Base-by-base conservation (phyloP, 768 basidiomycete species). In the Roridomyces roridus region DNA sequence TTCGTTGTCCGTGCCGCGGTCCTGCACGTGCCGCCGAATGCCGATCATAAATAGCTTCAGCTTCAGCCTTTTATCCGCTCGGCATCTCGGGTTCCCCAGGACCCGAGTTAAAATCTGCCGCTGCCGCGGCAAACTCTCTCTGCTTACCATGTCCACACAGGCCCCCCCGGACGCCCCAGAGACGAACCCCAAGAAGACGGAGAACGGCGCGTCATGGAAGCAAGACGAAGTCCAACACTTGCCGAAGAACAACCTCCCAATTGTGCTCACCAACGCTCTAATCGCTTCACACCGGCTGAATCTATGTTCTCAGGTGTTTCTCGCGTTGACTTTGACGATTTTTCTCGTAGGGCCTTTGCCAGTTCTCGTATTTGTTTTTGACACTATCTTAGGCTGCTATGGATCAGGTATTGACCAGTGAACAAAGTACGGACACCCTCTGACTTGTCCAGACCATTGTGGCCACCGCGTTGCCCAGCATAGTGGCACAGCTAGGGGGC, bases 391-490 rank as follows among this genome's bases (percentile, higher is more conserved):
- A 62, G 58, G 82, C 84, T 8, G 85, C 85, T 5, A 72, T 88
- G 36, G 86, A 88, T 65, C 85, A 88, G 74, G 86, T 85, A 62
- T 11, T 26, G 39, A 7, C 4, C 21, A 3, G n/a, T 24, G 17
- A 18, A 10, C 26, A 7, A 8, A n/a, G 14, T 35, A 28, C 1
- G 29, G 9, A 39, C 31, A 12, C 29, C 3, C 14, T 1, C 35
- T 46, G 25, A 46, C 28, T 6, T 20, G 0, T 18, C n/a, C 28
- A 86, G 85, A 86, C 84, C 15, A 86, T 87, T 55, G 84, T 90
- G 11, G 84, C 88, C 10, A 91, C 89, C 7, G 89, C 89, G n/a
- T 72, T 91, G 26, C 89, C 89, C 1, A 89, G 87, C 0, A 91
- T 92, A 46, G 85, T 89, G 11, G 69, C 65, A n/a, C 67, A 87